Evolutionary conservation across 2,329 filamentous ascomycete genomes (phyloP).

Genomic region (Exophiala alcalophila): DNA sequence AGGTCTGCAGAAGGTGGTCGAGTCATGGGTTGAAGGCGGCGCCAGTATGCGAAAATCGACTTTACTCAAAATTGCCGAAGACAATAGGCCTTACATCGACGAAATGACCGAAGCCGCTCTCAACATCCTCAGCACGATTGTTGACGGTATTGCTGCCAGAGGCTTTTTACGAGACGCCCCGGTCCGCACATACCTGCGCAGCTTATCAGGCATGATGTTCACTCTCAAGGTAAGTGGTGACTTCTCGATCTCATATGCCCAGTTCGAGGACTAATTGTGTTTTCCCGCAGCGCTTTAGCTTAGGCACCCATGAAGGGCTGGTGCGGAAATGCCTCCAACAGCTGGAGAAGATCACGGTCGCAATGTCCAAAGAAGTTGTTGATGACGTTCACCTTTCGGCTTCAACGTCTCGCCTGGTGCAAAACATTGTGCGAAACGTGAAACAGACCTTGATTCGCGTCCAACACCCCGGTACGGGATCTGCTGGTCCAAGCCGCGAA

Average conservation of each 20-base stretch:
- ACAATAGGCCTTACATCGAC: slow-evolving; percentile 60
- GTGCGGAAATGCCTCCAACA: slow-evolving; percentile 58
- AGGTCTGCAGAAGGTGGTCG: slow-evolving; percentile 89
- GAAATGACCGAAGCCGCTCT: slow-evolving; percentile 62
- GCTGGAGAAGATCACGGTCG: slow-evolving; percentile 58
- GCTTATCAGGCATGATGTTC: slow-evolving; percentile 63
- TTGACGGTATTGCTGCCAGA: slow-evolving; percentile 57
- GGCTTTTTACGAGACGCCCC: slow-evolving; percentile 61
- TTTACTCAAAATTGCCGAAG: slow-evolving; percentile 31
- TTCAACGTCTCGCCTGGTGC: slow-evolving; percentile 60
- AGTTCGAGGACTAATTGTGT: slow-evolving; percentile 19
- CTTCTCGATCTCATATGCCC: not conserved
- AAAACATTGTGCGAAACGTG: slow-evolving; percentile 47
- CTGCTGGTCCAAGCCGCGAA: slow-evolving; percentile 35
- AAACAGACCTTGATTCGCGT: slow-evolving; percentile 31
- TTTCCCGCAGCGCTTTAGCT: slow-evolving; percentile 54
- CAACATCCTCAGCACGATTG: slow-evolving; percentile 58
- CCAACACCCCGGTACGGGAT: slow-evolving; percentile 24
- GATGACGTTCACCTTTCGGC: slow-evolving; percentile 64
- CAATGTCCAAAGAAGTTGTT: slow-evolving; percentile 59
- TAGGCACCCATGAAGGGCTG: slow-evolving; percentile 62
- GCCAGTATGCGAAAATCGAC: slow-evolving; percentile 24
- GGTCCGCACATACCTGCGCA: slow-evolving; percentile 63
- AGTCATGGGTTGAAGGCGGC: slow-evolving; percentile 41
- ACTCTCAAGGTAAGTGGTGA: slow-evolving; percentile 53